Evolutionary conservation across 192 early-diverging fungal genomes (phyloP), one percentile per base, ranked within the genome.

Genomic region (Endogone sp.): DNA sequence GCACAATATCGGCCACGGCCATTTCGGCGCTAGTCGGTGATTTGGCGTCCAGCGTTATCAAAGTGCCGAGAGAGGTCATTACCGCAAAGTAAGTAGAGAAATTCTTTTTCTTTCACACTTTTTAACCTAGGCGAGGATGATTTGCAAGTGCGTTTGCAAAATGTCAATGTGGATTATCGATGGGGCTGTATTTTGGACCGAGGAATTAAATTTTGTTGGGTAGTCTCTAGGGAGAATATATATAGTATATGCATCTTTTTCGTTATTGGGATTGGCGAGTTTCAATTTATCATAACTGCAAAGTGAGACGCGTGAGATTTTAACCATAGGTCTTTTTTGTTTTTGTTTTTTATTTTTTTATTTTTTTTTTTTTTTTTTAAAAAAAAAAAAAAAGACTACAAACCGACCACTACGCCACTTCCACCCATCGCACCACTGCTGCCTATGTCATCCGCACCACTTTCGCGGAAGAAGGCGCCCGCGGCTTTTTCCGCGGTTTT

Each of bases 11-110:
- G 16, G 84, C 83, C n/a, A 88, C 88, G 22, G 89, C 91, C 37
- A 63, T 90, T 29, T 89, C 89, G 60, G 91, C 91, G 26, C 80
- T 89, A 10, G 75, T 86, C 29, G 91, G 91, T 44, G 91, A 92
- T 73, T 67, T 86, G 3, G 89, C 85, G 2, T 90, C 88, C 2
- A 87, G 85, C 37, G 85, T 92, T 24, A 82, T 92, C 74, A 92
- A 92, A 71, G 91, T 92, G 0, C 91, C 91, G 21, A 82, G 91
- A 9, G 91, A 92, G 66, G 89, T 92, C 21, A 75, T 92, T 25
- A 92, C 91, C 11, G 82, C 91, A 24, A 79, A 73, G 64, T 75
- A 67, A 64, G 65, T 72, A 25, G 2, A 4, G 23, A 62, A 54
- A 27, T 61, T 21, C 1, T 67, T 29, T 58, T 67, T 67, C 13